Percentiles rank a stretch among this genome's conserved stretches.
phyloP scores from a whole-genome alignment of 768 basidiomycete species.

The Serendipita indica region DNA sequence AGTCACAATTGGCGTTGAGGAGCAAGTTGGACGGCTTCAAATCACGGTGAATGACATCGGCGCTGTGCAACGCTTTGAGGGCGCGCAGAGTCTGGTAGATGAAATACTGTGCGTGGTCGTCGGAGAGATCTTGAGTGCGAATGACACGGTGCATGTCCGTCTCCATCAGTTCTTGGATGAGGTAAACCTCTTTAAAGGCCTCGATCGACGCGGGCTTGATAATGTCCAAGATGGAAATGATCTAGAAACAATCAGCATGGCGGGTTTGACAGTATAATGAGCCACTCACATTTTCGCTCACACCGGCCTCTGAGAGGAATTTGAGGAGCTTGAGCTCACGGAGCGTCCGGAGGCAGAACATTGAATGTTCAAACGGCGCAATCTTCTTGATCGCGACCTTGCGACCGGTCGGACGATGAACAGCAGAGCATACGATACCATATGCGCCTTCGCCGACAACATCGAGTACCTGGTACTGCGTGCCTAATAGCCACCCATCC shows the following conservation, averaged over 20 bases:
- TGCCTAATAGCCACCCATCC: slow-evolving; percentile 29
- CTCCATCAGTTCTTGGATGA: slow-evolving; percentile 88
- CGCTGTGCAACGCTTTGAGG: slow-evolving; percentile 89
- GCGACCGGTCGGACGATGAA: slow-evolving; percentile 71
- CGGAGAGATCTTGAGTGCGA: slow-evolving; percentile 83
- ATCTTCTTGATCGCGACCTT: slow-evolving; percentile 98
- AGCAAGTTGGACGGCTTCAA: slow-evolving; percentile 85
- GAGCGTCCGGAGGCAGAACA: slow-evolving; percentile 81
- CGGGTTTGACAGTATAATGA: slow-evolving; percentile 14
- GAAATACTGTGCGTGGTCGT: slow-evolving; percentile 81
- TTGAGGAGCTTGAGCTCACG: slow-evolving; percentile 85
- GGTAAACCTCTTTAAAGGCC: slow-evolving; percentile 75
- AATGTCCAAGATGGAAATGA: slow-evolving; percentile 82
- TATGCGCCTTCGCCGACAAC: slow-evolving; percentile 87
- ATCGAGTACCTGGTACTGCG: slow-evolving; percentile 62
- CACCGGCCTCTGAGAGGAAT: slow-evolving; percentile 73
- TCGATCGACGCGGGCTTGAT: slow-evolving; percentile 68
- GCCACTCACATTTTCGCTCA: slow-evolving; percentile 63
- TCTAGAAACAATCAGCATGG: slow-evolving; percentile 29
- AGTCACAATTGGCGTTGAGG: slow-evolving; percentile 78
- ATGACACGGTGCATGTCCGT: slow-evolving; percentile 97
- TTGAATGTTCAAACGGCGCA: slow-evolving; percentile 86
- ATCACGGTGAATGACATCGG: slow-evolving; percentile 92
- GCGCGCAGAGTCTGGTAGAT: slow-evolving; percentile 86
- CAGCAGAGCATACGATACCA: slow-evolving; percentile 87